Evolutionary conservation across 352 stramenopile genomes (phyloP).

Genomic region (Globisporangium carolinianum): DNA sequence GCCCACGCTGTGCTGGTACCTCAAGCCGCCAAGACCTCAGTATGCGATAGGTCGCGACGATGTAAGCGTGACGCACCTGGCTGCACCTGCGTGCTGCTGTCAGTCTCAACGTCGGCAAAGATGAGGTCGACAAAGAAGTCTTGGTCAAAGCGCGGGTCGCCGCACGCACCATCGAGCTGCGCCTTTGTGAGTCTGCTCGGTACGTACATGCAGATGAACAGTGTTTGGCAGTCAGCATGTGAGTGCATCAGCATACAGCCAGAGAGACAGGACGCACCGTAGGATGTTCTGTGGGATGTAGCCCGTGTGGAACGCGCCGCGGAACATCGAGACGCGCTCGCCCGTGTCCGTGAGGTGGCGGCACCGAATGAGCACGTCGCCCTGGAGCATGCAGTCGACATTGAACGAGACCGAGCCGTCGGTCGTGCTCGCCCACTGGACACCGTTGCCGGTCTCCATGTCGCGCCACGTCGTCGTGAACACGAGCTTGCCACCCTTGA

Average conservation of each 20-base stretch:
- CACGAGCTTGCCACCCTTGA: slow-evolving; percentile 94
- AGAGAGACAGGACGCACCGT: slow-evolving; percentile 27
- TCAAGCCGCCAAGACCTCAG: not conserved
- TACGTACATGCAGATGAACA: too few relatives aligned
- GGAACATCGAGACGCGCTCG: slow-evolving; percentile 95
- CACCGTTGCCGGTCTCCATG: slow-evolving; percentile 78
- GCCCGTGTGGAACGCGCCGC: slow-evolving; percentile 97
- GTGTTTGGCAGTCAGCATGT: not conserved
- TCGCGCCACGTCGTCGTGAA: slow-evolving; percentile 91
- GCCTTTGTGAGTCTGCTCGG: slow-evolving; percentile 88
- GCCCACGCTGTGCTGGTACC: too few relatives aligned
- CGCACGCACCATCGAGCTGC: slow-evolving; percentile 94
- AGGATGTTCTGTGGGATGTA: slow-evolving; percentile 95
- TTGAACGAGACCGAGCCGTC: slow-evolving; percentile 92
- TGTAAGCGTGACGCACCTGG: slow-evolving; percentile 8
- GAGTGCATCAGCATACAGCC: not conserved
- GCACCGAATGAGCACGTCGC: slow-evolving; percentile 95
- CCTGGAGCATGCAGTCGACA: slow-evolving; percentile 95
- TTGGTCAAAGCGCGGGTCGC: slow-evolving; percentile 90
- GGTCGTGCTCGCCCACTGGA: slow-evolving; percentile 86
- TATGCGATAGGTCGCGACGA: not conserved
- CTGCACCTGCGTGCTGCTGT: slow-evolving; percentile 25
- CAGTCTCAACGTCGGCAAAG: slow-evolving; percentile 90
- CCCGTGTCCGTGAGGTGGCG: slow-evolving; percentile 89
- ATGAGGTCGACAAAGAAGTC: slow-evolving; percentile 97